Evolutionary conservation across 2,329 filamentous ascomycete genomes (phyloP).

Genomic region (Cladosporium phlei): DNA sequence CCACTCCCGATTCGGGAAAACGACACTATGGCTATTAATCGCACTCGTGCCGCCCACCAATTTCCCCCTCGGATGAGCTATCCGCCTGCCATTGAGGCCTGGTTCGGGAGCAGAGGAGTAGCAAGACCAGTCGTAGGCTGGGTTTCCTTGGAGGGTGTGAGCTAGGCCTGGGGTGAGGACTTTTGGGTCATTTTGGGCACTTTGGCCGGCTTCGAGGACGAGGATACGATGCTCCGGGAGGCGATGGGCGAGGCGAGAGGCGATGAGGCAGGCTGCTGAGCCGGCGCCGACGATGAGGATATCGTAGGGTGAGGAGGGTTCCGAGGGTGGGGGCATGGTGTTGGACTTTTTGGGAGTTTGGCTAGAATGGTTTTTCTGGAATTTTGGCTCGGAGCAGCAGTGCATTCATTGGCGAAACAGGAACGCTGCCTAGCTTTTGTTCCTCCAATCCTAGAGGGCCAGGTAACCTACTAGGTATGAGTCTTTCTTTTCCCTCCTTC

Average conservation of each 20-base stretch:
- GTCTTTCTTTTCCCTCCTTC: too few species aligned
- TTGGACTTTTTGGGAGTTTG: too few species aligned
- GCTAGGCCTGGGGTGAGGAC: slow-evolving; percentile 22
- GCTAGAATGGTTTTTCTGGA: too few species aligned
- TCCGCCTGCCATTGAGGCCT: slow-evolving; percentile 17
- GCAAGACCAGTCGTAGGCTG: slow-evolving; percentile 32
- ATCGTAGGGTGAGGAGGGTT: too few species aligned
- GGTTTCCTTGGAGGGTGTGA: slow-evolving; percentile 15
- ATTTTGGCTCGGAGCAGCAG: too few species aligned
- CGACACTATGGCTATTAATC: slow-evolving; percentile 36
- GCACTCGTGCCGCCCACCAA: slow-evolving; percentile 36
- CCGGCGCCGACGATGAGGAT: slow-evolving; percentile 26
- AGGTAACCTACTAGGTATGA: too few species aligned
- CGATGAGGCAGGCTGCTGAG: slow-evolving; percentile 25
- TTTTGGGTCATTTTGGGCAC: slow-evolving; percentile 18
- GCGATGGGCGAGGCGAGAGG: slow-evolving; percentile 21
- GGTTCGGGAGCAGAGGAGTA: slow-evolving; percentile 26
- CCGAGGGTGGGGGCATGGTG: too few species aligned
- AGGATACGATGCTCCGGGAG: slow-evolving; percentile 24
- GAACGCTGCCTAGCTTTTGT: too few species aligned
- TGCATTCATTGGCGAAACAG: too few species aligned
- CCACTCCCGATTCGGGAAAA: slow-evolving; percentile 3
- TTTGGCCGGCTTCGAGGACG: slow-evolving; percentile 31
- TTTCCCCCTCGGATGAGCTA: slow-evolving; percentile 32
- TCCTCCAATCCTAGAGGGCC: too few species aligned